Base-by-base conservation (phyloP, 2,329 filamentous ascomycete genomes). In the Plectosphaerella plurivora region DNA sequence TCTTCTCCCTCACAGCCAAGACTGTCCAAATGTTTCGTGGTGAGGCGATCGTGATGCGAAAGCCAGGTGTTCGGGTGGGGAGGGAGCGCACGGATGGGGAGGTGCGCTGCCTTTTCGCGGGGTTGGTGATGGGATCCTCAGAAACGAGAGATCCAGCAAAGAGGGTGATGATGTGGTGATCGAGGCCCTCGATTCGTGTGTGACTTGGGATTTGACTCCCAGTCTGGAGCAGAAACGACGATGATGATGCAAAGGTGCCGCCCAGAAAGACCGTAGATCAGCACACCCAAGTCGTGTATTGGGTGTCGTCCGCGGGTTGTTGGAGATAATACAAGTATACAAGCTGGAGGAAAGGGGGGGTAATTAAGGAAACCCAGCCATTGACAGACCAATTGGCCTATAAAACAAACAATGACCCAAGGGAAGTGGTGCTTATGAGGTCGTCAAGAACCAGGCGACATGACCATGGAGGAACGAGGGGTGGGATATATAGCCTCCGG, bases 301-400 rank as follows among this genome's bases (percentile, higher is more conserved):
- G 20, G 39, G 48, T 50, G 48, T 24, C 16, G 48, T 50, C 39
- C 24, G 37, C 18, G 37, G 11, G 22, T 20, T 20, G 48, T n/a
- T 9, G 24, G 20, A 41, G 35, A 22, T 41, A 49, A 41, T 37
- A 24, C 25, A 46, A 33, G 46, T 48, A 24, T 50, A 50, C 48
- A 50, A 35, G 18, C 18, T 22, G 28, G 36, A 50, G 20, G 22
- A 41, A 44, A 50, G 14, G 37, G 39, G 39, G 39, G 39, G 39
- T 33, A 50, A n/a, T 50, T 33, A 44, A 50, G 36, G 39, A 50
- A 50, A 50, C 48, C 48, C 48, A 50, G 37, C 48, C 48, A 50
- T 50, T 50, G 48, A 50, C 37, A 42, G 37, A 50, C 48, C 48
- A 50, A 50, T 50, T 50, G 48, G 48, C 39, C 48, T 44, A 41